These are phyloP conservation scores for Botrytis galanthina DNA, from an alignment of 2,329 filamentous ascomycete species.

Conservation along the genomic window DNA sequence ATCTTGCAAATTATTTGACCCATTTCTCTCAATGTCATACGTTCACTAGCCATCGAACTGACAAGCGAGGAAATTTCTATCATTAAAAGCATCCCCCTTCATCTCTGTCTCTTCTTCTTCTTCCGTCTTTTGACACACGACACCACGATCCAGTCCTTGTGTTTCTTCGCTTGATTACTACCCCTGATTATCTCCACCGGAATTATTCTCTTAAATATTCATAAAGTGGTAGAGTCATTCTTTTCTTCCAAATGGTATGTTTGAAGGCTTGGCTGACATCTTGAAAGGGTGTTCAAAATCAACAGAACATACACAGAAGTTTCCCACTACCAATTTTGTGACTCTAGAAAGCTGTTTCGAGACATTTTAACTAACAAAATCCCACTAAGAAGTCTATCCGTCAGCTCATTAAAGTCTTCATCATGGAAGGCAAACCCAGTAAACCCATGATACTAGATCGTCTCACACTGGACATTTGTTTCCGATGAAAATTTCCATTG, in stretches of 20 bases:
- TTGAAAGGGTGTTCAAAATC: not conserved
- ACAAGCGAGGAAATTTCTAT: not conserved
- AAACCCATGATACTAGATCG: not conserved
- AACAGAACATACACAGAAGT: not conserved
- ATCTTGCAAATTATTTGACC: not conserved
- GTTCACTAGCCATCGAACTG: not conserved
- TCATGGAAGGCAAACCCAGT: not conserved
- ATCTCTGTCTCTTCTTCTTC: not conserved
- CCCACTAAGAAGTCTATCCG: not conserved
- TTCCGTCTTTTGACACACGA: not conserved
- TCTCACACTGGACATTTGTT: not conserved
- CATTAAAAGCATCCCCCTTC: not conserved
- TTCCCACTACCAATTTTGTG: not conserved
- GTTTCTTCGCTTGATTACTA: not conserved
- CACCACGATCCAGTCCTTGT: not conserved
- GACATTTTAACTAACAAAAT: too few species aligned
- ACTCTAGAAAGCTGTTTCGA: too few species aligned
- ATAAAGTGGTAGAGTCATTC: not conserved
- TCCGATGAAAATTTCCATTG: not conserved
- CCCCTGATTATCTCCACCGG: not conserved
- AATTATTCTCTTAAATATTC: not conserved
- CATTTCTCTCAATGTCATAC: accelerated
- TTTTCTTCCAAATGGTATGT: not conserved
- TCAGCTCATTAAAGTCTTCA: not conserved
- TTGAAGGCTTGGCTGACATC: not conserved